A percentile compares a stretch with the other conserved stretches of the same genome.
These are phyloP conservation scores for Allomyces javanicus DNA, from an alignment of 192 early-diverging fungal genomes.

Conservation along the genomic window DNA sequence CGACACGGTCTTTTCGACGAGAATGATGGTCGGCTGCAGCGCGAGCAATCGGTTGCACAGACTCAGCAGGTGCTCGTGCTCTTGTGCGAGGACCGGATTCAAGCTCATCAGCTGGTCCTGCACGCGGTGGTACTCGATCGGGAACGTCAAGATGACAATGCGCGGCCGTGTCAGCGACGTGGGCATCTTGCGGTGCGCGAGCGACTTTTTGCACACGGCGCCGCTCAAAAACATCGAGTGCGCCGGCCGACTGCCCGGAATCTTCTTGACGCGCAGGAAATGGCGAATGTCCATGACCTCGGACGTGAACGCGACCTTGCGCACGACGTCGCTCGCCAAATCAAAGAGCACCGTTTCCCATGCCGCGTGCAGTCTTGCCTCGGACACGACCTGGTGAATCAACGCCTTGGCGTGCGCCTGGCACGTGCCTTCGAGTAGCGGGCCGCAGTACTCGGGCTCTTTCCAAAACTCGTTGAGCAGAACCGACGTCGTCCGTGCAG, in stretches of 20 bases:
- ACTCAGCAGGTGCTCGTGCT: constrained; percentile 59
- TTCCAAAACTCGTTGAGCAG: constrained; percentile 11
- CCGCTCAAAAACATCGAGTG: constrained; percentile 76
- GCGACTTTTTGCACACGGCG: constrained; percentile 80
- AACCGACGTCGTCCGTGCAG: constrained; percentile 8
- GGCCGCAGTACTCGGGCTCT: constrained; percentile 10
- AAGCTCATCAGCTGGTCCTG: constrained; percentile 54
- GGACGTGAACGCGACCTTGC: constrained; percentile 41
- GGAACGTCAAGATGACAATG: constrained; percentile 69
- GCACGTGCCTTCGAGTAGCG: constrained; percentile 7
- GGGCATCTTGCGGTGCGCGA: constrained; percentile 81
- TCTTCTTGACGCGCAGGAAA: constrained; percentile 88
- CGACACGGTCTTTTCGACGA: constrained; percentile 65
- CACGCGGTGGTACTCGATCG: constrained; percentile 59
- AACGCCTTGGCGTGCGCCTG: background rate
- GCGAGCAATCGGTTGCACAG: constrained; percentile 59
- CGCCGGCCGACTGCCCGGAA: constrained; percentile 59
- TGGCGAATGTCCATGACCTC: constrained; percentile 61
- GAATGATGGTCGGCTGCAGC: constrained; percentile 53
- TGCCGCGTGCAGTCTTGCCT: constrained; percentile 5
- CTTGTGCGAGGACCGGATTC: constrained; percentile 61
- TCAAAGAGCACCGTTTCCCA: constrained; percentile 57
- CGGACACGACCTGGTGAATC: constrained; percentile 3
- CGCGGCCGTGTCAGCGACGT: constrained; percentile 41
- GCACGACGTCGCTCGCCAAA: constrained; percentile 43